Evolutionary conservation across 2,329 filamentous ascomycete species (phyloP), one percentile per base, ranked within the genome.

Genomic region (Meredithiella fracta): DNA sequence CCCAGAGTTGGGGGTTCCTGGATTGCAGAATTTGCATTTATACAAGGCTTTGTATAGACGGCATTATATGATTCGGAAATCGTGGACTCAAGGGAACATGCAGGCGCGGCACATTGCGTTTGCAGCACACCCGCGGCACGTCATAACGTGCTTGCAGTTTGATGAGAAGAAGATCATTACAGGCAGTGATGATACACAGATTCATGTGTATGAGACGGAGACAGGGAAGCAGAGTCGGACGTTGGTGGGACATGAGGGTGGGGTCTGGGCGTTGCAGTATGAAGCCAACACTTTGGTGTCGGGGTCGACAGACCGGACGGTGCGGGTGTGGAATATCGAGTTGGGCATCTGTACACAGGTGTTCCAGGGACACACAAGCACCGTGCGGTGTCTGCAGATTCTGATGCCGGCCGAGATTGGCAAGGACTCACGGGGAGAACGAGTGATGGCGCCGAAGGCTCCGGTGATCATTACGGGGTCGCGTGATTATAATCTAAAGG

Each of bases 241-340:
- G 60, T 79, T 98, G 1, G 84, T 90, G 64, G 92, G 92, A 1
- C 92, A 98, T 62, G 92, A 98, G 67, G 92, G 92, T 34, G 92
- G 92, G 49, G 92, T 98, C 1, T 98, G 92, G 92, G 92, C 92
- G 29, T 71, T 98, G 54, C 90, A 97, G 67, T 98, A 97, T 65
- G 84, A 96, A 65, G 91, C 90, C 53, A 96, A 97, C 65, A 88
- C 86, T 15, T 72, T 98, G 20, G 92, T 98, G 1, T 98, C 92
- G 15, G 92, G 92, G 1, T 96, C 90, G 5, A 98, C 92, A 0
- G 92, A 98, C 68, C 78, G 92, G 50, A 94, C 92, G 9, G 92
- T 98, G n/a, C 82, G 92, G n/a, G 91, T 98, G 0, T 98, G 92
- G 92, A 91, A 98, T 66, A 96, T 98, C 60, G 88, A 94, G 65